A percentile compares a stretch with the other conserved stretches of the same genome.
Evolutionary conservation across 2,329 filamentous ascomycete genomes (phyloP).

Genomic region (Fusarium anguioides): DNA sequence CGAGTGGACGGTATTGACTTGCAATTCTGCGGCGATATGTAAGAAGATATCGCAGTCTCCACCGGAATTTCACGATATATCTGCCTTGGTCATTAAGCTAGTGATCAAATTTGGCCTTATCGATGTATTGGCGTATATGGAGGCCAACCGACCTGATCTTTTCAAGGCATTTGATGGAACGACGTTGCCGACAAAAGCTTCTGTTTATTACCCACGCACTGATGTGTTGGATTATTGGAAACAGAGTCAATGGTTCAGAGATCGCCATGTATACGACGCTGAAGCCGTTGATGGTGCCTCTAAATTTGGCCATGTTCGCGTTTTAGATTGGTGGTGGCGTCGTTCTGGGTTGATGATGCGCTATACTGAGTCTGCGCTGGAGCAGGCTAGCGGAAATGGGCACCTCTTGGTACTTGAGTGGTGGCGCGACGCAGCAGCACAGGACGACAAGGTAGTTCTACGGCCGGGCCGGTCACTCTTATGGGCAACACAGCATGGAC

Average conservation of each 20-base stretch:
- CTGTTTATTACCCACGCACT: constrained; percentile 83
- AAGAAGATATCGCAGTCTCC: constrained; percentile 78
- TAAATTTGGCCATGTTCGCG: constrained; percentile 83
- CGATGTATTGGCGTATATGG: constrained; percentile 77
- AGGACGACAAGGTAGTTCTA: constrained; percentile 69
- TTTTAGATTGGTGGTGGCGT: constrained; percentile 92
- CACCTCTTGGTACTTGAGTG: constrained; percentile 89
- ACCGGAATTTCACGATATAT: constrained; percentile 76
- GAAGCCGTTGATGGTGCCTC: constrained; percentile 91
- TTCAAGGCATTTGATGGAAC: constrained; percentile 89
- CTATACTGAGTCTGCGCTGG: constrained; percentile 87
- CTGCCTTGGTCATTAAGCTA: constrained; percentile 83
- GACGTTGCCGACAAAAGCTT: constrained; percentile 87
- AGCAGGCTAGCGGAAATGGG: constrained; percentile 86
- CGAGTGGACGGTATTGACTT: constrained; percentile 85
- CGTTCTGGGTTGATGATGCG: constrained; percentile 80
- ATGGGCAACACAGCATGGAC: constrained; percentile 85
- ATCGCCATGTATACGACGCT: constrained; percentile 81
- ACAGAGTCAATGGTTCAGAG: constrained; percentile 81
- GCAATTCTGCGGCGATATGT: constrained; percentile 76
- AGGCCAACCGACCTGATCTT: constrained; percentile 72
- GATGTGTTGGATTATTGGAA: constrained; percentile 94
- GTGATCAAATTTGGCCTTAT: constrained; percentile 92
- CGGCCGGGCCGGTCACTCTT: constrained; percentile 88
- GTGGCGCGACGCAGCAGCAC: constrained; percentile 81